Evolutionary conservation across 345 rosid genomes (phyloP), one percentile per base, ranked within the genome.

Genomic region (Corchorus olitorius): DNA sequence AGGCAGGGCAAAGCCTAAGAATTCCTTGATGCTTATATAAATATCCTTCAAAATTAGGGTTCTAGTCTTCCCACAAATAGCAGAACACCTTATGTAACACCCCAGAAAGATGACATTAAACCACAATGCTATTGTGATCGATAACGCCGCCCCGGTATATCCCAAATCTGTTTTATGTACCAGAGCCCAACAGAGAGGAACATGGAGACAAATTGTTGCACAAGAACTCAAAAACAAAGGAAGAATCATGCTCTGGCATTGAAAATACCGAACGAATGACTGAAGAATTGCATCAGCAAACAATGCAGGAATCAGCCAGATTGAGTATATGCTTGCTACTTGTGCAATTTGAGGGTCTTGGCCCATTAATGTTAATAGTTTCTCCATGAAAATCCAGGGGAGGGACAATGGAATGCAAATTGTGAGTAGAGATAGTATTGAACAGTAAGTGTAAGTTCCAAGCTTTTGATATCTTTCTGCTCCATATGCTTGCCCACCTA

Each of bases 401-500:
- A 75, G 4, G 52, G 64, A 50, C 11, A 75, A 17, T 3, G 62
- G 62, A 16, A 75, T 2, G 22, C 71, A 81, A 73, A 79, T 84
- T 63, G 80, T 60, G 84, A 90, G 80, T 0, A 88, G 65, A 64
- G 84, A 50, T 6, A 85, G 75, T 54, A 88, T 17, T 74, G 16
- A 82, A 50, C 46, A 81, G 80, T 19, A 87, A 79, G 87, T 82
- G 4, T 86, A 86, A 50, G 78, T 63, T 77, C 87, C 79, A 6
- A 91, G 75, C 48, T 77, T 87, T 49, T 78, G 81, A 46, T 78
- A 83, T 76, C 85, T 88, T 65, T 77, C 72, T 55, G 93, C 93
- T 77, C 92, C 95, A 75, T 83, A 89, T 8, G 93, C 91, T 84
- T 91, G 93, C 19, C 93, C 93, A 66, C 89, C 86, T 0, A 89